Evolutionary conservation across 495 filamentous ascomycete genomes (phyloP).

Genomic region (Talaromyces thailandensis): DNA sequence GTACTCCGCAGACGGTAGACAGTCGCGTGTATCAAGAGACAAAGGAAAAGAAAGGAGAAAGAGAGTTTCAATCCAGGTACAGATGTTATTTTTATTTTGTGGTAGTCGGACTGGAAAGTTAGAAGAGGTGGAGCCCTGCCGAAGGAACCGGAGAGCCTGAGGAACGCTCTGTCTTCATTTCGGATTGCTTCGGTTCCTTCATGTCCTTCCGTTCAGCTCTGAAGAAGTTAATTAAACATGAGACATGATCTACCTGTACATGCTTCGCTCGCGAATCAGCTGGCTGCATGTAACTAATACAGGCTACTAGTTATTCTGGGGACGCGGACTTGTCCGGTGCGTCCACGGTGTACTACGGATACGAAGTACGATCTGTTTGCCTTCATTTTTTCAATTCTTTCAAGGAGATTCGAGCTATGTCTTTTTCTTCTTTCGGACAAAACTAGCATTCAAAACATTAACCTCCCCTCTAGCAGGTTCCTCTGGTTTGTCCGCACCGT

Average conservation of each 20-base stretch:
- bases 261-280: neutral
- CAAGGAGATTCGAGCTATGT: neutral
- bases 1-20: neutral
- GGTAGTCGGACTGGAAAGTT: neutral
- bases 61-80: neutral
- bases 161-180: neutral
- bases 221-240: too few species aligned
- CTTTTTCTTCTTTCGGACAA: slow-evolving; percentile 64
- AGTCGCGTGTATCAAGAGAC: neutral
- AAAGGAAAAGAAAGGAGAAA: neutral
- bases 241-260: too few species aligned
- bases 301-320: neutral
- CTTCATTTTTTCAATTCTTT: neutral
- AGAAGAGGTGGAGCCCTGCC: neutral
- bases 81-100: neutral
- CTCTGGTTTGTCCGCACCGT: slow-evolving; percentile 16
- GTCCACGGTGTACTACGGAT: neutral
- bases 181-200: neutral
- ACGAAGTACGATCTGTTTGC: neutral
- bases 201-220: neutral
- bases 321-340: neutral
- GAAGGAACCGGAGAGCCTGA: too few species aligned
- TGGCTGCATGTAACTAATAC: neutral
- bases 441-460: slow-evolving; percentile 47
- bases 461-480: slow-evolving; percentile 18